Base-by-base conservation (phyloP, 2,329 filamentous ascomycete genomes). In the Lachnellula willkommii region DNA sequence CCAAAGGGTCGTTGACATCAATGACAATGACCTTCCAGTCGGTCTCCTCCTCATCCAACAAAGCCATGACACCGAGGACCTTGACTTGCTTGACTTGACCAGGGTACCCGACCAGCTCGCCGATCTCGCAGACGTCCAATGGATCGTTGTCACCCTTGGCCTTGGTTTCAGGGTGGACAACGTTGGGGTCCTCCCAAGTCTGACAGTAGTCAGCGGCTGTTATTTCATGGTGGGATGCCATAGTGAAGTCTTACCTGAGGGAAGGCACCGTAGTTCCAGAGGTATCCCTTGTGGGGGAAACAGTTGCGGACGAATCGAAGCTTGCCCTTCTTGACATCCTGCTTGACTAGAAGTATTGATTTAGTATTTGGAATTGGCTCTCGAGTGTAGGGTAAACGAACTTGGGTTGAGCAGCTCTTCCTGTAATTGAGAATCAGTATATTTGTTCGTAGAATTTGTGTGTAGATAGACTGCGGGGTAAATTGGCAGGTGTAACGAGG, bases 1-100 rank as follows among this genome's bases (percentile, higher is more conserved):
- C 94, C 63, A 99, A 83, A 66, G 94, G 93, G 79, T 99, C 94
- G 79, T 97, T 96, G 74, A 96, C 79, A 74, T 99, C 94, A 72
- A 99, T 95, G 77, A 97, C 94, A 69, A 99, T 97, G 79, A 99
- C 90, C 87, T 99, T 99, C 94, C 94, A 99, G 84, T 99, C 94
- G 64, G 94, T 99, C 87, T 99, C 94, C 76, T 95, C 94, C 84
- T 99, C 94, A 70, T 99, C 94, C 64, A 99, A 89, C 66, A 99
- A 85, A 67, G 94, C 94, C 94, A 99, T 99, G 73, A 97, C 91
- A 76, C 94, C 94, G 63, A 99, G 89, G 63, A 97, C 90, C 88
- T 97, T 99, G 84, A 99, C 94, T 81, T 97, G 94, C 85, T 97
- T 99, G 76, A 99, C 80, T 81, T 99, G 93, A 68, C 94, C 94